Evolutionary conservation across 2,329 filamentous ascomycete genomes (phyloP), one percentile per base, ranked within the genome.

Genomic region (Aspergillus floridensis): DNA sequence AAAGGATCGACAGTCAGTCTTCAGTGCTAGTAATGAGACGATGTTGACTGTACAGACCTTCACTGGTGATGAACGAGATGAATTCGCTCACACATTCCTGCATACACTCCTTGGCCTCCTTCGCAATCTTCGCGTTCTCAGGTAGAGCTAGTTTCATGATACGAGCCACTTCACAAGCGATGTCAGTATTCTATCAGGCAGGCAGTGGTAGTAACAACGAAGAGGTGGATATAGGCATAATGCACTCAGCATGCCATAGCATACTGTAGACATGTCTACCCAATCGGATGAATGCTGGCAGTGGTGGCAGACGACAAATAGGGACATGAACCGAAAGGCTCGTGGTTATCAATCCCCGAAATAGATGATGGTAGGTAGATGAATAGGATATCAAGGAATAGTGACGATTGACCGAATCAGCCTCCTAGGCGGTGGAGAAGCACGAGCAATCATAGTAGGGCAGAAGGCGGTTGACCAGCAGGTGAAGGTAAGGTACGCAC

Each of bases 31-130:
- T 22, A 48, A 47, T 35, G 21, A 52, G 44, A 21, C 11, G 46
- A 31, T 29, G 22, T 49, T 44, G 41, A 54, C 16, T 46, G 19
- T 26, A 81, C 89, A 74, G 77, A 96, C 95, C 95, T 84, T 99
- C 95, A 77, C 93, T 98, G 38, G 95, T 99, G 74, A 99, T 98
- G 83, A 99, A 99, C 6, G 92, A 96, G 81, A 99, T 99, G 78
- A 99, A 99, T 80, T 99, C 95, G 87, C 93, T 97, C 60, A 99
- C 95, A 74, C 95, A 99, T 78, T 99, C 95, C 78, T 99, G 95
- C 95, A 99, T 98, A 80, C 95, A 99, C 76, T 99, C 95, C 78
- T 99, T 99, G 58, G 95, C 95, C 76, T 99, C 95, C 76, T 99
- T 99, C 61, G 93, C 93, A 63, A 99, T 99, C 80, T 99, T 99